These are phyloP conservation scores for Musa acuminata DNA, from an alignment of 176 grass and related monocot species.

Conservation along the genomic window DNA sequence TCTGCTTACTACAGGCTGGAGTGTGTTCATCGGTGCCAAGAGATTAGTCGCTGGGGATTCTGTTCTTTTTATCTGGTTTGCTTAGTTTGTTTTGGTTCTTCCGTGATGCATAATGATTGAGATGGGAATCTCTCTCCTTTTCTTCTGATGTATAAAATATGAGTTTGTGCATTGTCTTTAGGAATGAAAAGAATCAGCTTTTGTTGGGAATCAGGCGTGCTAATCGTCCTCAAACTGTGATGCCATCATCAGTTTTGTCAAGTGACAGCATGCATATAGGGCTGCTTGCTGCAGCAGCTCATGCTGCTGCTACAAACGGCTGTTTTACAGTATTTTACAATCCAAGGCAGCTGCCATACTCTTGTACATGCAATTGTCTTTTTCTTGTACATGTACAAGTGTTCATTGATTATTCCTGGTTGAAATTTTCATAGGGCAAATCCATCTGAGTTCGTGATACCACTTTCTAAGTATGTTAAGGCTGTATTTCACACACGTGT, in stretches of 20 bases:
- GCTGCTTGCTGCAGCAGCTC: conserved; percentile 22
- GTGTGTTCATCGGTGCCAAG: conserved; percentile 22
- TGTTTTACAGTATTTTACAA: conserved; percentile 24
- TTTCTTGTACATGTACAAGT: not conserved
- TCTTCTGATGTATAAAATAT: not conserved
- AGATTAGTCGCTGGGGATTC: conserved; percentile 26
- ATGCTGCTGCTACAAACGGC: conserved; percentile 20
- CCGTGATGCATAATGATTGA: not conserved
- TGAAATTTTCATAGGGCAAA: conserved; percentile 3
- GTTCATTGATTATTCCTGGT: not conserved
- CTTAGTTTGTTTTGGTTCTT: not conserved
- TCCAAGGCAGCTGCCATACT: conserved; percentile 11
- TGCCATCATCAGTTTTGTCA: conserved; percentile 25
- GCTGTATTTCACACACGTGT: conserved; percentile 22
- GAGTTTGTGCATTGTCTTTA: not conserved
- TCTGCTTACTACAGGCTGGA: conserved; percentile 26
- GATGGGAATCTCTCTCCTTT: not conserved
- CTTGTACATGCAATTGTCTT: not conserved
- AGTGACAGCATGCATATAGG: conserved; percentile 29
- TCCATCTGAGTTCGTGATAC: conserved; percentile 28
- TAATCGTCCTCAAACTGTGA: conserved; percentile 22
- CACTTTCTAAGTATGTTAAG: conserved; percentile 23
- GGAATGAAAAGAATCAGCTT: conserved; percentile 27
- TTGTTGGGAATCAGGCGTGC: conserved; percentile 17
- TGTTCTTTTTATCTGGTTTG: conserved; percentile 28